Conservation (phyloP, 352 stramenopile species). For the Globisporangium yorkense region DNA sequence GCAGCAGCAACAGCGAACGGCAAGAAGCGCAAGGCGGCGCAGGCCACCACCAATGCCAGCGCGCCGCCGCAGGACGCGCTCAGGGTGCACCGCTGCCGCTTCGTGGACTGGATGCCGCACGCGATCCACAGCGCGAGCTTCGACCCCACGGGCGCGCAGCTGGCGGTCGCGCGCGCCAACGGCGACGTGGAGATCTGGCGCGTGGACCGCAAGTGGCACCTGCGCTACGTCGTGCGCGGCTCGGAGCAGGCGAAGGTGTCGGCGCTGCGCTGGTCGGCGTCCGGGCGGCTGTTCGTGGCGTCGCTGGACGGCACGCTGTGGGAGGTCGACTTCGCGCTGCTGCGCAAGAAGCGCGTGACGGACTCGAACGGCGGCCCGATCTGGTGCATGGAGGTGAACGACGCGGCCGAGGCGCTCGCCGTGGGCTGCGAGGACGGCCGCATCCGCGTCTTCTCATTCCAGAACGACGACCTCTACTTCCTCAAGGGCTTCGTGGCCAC, state of each 20-base stretch:
- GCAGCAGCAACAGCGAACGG: neutral
- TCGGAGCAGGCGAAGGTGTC: conserved; percentile 60
- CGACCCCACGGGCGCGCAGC: conserved; percentile 37
- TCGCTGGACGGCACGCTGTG: conserved; percentile 73
- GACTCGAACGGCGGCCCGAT: conserved; percentile 87
- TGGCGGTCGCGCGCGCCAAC: conserved; percentile 74
- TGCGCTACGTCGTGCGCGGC: conserved; percentile 64
- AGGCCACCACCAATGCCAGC: neutral
- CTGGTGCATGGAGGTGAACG: conserved; percentile 82
- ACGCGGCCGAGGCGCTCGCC: conserved; percentile 51
- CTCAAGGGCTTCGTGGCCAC: conserved; percentile 78
- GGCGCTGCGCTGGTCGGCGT: conserved; percentile 52
- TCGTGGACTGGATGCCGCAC: conserved; percentile 80
- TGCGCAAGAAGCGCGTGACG: conserved; percentile 71
- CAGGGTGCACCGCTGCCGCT: conserved; percentile 77
- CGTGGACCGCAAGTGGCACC: conserved; percentile 58
- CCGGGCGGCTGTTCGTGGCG: conserved; percentile 53
- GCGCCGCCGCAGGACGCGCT: conserved; percentile 16
- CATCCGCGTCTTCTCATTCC: conserved; percentile 85
- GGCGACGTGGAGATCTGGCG: conserved; percentile 82
- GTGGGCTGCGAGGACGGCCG: conserved; percentile 88
- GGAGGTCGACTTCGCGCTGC: conserved; percentile 70
- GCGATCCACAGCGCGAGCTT: conserved; percentile 63
- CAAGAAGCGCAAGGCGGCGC: conserved; percentile 9
- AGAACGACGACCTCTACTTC: conserved; percentile 74